Evolutionary conservation across 2,329 filamentous ascomycete genomes (phyloP).

Genomic region (Fusarium mundagurra): DNA sequence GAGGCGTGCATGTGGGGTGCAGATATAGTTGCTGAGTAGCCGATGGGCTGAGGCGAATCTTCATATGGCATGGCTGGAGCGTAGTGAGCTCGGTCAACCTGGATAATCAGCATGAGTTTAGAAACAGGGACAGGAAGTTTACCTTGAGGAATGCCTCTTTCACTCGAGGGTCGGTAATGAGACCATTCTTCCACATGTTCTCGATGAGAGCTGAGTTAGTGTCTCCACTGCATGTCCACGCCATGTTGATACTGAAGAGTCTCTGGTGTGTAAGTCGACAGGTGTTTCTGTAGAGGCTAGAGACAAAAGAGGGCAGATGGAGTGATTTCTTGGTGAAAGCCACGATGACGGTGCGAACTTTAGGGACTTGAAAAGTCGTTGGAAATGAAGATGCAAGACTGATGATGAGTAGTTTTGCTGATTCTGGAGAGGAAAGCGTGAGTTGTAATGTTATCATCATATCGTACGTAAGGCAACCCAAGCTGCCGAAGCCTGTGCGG

Average conservation of each 20-base stretch:
- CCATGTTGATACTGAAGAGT: conserved; percentile 67
- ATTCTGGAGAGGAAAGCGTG: not conserved
- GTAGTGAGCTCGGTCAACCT: conserved; percentile 92
- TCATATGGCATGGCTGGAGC: conserved; percentile 75
- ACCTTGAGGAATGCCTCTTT: conserved; percentile 83
- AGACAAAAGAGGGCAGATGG: not conserved
- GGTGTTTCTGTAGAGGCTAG: not conserved
- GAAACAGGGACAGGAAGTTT: conserved; percentile 25
- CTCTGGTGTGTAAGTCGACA: conserved; percentile 8
- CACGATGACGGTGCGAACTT: conserved; percentile 6
- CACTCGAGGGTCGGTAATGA: conserved; percentile 78
- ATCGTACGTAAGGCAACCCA: not conserved
- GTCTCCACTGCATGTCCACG: conserved; percentile 84
- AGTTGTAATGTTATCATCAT: conserved; percentile 30
- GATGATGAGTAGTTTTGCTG: not conserved
- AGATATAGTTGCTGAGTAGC: conserved; percentile 65
- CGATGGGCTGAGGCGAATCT: conserved; percentile 66
- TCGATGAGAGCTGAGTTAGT: conserved; percentile 80
- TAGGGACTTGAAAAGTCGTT: too few species aligned
- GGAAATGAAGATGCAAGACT: too few species aligned
- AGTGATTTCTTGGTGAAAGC: conserved; percentile 12
- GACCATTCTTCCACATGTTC: conserved; percentile 76
- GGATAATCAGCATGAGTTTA: not conserved
- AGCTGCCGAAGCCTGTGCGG: conserved; percentile 38
- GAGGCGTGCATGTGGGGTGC: conserved; percentile 71